These are phyloP conservation scores for Petunia axillaris DNA, from an alignment of 257 asterid species.

Conservation along the genomic window DNA sequence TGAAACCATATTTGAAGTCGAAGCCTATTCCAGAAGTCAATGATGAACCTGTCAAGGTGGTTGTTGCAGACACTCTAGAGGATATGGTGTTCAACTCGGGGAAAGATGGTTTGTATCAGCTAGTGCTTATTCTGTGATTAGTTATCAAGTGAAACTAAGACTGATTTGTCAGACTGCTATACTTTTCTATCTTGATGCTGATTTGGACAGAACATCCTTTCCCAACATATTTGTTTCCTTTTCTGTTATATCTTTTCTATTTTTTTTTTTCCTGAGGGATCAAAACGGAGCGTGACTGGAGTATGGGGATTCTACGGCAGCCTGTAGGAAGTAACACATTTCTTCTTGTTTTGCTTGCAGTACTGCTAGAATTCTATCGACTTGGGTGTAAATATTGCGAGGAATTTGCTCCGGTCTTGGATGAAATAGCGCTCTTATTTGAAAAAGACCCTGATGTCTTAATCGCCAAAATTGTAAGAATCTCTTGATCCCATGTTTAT, in stretches of 20 bases:
- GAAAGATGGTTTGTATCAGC: constrained; percentile 60
- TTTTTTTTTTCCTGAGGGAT: not conserved
- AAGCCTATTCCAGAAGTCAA: constrained; percentile 79
- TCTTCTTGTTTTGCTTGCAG: constrained; percentile 37
- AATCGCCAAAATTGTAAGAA: constrained; percentile 69
- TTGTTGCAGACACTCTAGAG: constrained; percentile 66
- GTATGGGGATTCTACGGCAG: not conserved
- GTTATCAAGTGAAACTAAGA: not conserved
- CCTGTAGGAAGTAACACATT: not conserved
- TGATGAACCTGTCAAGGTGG: constrained; percentile 82
- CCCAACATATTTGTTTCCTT: not conserved
- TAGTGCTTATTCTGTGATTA: not conserved
- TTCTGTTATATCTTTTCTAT: not conserved
- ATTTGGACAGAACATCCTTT: not conserved
- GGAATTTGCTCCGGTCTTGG: constrained; percentile 79
- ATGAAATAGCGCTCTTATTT: constrained; percentile 75
- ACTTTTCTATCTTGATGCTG: not conserved
- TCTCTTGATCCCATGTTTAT: not conserved
- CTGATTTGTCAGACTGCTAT: not conserved
- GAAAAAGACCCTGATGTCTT: constrained; percentile 57
- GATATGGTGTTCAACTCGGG: constrained; percentile 72
- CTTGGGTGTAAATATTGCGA: constrained; percentile 93
- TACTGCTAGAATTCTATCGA: constrained; percentile 74
- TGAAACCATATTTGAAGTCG: constrained; percentile 65
- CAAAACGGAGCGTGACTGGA: not conserved